These are phyloP conservation scores for Kodamaea sp. DNA, from an alignment of 1,139 yeast genomes.

Conservation along the genomic window DNA sequence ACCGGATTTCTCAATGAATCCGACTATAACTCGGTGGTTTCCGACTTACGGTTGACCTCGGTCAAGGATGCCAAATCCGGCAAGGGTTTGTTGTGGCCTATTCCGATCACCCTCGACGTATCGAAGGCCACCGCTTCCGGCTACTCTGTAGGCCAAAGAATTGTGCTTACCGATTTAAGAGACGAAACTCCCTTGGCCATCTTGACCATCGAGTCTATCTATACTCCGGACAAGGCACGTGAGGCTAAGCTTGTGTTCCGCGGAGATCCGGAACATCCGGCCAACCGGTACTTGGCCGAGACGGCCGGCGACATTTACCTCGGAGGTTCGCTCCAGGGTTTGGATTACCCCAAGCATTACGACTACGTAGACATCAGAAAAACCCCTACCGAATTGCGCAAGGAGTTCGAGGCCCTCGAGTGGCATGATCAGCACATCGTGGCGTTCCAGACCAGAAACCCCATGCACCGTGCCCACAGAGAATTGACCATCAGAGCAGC, in stretches of 20 bases:
- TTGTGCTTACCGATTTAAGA: conserved; percentile 79
- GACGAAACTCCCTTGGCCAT: conserved; percentile 82
- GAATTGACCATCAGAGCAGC: conserved; percentile 97
- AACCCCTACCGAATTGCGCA: conserved; percentile 87
- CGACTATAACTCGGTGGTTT: conserved; percentile 81
- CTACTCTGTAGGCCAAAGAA: conserved; percentile 57
- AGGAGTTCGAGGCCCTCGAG: conserved; percentile 75
- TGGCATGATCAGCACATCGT: conserved; percentile 80
- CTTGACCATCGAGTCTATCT: conserved; percentile 74
- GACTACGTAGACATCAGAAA: conserved; percentile 86
- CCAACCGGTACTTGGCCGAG: conserved; percentile 70
- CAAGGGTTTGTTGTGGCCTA: conserved; percentile 82
- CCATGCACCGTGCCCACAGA: conserved; percentile 98
- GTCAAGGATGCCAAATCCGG: conserved; percentile 33
- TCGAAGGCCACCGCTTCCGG: conserved; percentile 50
- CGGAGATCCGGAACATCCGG: conserved; percentile 98
- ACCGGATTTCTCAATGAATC: conserved; percentile 80
- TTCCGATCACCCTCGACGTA: conserved; percentile 90
- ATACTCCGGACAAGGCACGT: conserved; percentile 71
- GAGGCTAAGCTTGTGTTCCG: conserved; percentile 90
- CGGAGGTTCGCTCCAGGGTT: conserved; percentile 87
- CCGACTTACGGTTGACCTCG: conserved; percentile 68
- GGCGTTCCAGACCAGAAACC: conserved; percentile 97
- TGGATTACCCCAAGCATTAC: conserved; percentile 82
- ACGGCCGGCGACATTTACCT: conserved; percentile 81